phyloP scores from a whole-genome alignment of 2,329 filamentous ascomycete genomes.

The Pseudophaeomoniella oleicola region DNA sequence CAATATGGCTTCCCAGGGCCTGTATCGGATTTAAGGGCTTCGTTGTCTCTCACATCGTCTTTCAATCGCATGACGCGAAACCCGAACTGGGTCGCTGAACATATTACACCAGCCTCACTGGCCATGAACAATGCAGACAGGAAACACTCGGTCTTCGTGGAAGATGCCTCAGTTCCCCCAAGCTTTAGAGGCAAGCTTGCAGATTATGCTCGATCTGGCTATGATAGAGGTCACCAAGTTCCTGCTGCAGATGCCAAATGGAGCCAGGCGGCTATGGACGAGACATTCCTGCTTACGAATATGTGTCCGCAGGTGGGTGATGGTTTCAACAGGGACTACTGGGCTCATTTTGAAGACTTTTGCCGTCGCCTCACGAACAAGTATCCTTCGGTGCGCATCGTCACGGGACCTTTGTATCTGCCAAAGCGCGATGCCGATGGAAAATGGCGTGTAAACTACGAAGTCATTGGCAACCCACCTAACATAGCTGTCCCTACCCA shows the following conservation, averaged over 20 bases:
- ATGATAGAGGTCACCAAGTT: constrained; percentile 92
- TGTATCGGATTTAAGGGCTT: constrained; percentile 63
- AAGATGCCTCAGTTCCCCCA: constrained; percentile 65
- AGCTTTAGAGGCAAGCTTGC: constrained; percentile 81
- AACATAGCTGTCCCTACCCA: constrained; percentile 94
- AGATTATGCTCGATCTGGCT: constrained; percentile 91
- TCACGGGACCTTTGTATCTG: constrained; percentile 87
- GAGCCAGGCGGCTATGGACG: constrained; percentile 87
- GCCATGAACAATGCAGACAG: constrained; percentile 63
- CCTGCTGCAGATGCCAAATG: constrained; percentile 94
- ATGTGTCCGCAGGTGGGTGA: constrained; percentile 98
- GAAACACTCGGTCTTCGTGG: constrained; percentile 66
- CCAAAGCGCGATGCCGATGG: constrained; percentile 72
- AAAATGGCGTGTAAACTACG: constrained; percentile 92
- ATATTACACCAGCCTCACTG: constrained; percentile 83
- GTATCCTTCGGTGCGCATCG: constrained; percentile 79
- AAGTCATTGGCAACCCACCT: constrained; percentile 86
- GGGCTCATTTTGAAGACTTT: constrained; percentile 97
- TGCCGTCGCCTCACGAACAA: constrained; percentile 65
- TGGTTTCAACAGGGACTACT: constrained; percentile 98
- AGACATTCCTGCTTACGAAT: constrained; percentile 83
- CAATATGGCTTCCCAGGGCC: constrained; percentile 89
- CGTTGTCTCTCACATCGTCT: constrained; percentile 65
- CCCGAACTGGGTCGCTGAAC: constrained; percentile 88
- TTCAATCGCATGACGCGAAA: constrained; percentile 87